Percentiles rank a stretch among this genome's conserved stretches.
Evolutionary conservation across 441 rosid species (phyloP).

Genomic region (Daphne laureola): DNA sequence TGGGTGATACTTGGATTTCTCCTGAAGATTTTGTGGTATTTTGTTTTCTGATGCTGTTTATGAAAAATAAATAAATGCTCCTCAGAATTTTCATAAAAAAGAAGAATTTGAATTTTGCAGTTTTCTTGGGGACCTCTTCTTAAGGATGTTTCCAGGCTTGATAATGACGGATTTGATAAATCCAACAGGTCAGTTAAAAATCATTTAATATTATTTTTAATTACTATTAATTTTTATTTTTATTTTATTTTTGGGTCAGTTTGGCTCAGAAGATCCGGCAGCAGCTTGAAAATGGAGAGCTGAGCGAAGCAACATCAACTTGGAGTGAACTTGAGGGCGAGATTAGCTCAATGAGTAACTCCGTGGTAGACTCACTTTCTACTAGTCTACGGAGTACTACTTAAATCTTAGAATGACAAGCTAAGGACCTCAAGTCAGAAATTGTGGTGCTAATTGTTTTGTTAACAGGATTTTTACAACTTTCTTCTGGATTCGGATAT

Average conservation of each 20-base stretch:
- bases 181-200: slow-evolving; percentile 44
- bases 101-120: slow-evolving; percentile 25
- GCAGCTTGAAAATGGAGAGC: slow-evolving; percentile 40
- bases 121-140: slow-evolving; percentile 89
- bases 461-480: slow-evolving; percentile 70
- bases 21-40: slow-evolving; percentile 86
- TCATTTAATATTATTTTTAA: not conserved
- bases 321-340: slow-evolving; percentile 50
- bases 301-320: slow-evolving; percentile 42
- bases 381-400: too few relatives aligned
- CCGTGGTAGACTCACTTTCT: slow-evolving; percentile 38
- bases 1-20: slow-evolving; percentile 89
- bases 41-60: not conserved
- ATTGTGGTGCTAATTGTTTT: not conserved
- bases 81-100: not conserved
- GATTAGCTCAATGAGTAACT: slow-evolving; percentile 33
- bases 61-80: not conserved
- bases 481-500: slow-evolving; percentile 51
- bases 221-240: too few relatives aligned
- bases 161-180: slow-evolving; percentile 35
- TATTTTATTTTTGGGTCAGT: slow-evolving; percentile 20
- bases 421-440: not conserved
- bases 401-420: not conserved
- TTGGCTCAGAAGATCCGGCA: slow-evolving; percentile 50
- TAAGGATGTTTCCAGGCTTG: slow-evolving; percentile 58